Base-by-base conservation (phyloP, 148 eudicot genomes). In the Dysphania ambrosioides region DNA sequence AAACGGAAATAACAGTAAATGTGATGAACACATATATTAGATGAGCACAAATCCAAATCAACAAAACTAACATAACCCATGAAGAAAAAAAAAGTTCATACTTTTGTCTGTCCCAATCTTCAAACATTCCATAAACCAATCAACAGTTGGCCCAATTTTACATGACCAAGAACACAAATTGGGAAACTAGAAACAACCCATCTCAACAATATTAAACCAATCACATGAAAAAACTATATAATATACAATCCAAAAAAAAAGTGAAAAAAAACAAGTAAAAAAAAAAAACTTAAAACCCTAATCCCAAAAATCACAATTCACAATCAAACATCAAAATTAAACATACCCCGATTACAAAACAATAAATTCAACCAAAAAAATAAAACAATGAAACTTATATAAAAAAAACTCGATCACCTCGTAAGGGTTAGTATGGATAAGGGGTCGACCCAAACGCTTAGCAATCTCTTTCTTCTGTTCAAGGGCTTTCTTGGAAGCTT, bases 401-500 rank as follows among this genome's bases (percentile, higher is more conserved):
- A 71, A 35, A 9, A 18, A 38, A 56, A n/a, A n/a, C n/a, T n/a
- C n/a, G n/a, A n/a, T n/a, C n/a, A 89, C 97, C 97, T 93, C 98
- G 49, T 93, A 93, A 30, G 93, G 73, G 72, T 87, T 93, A 59
- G 97, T 93, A 0, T 93, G 75, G 68, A 93, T 82, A 7, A 91
- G 88, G 44, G 97, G 97, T 21, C 98, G 80, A 29, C 97, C 97
- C 78, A 93, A 79, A 11, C 98, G 89, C 79, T 84, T 93, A 42
- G 96, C 87, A 42, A 93, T 89, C 38, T 91, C 93, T 74, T 91
- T 93, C 85, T 91, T 93, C 4, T 84, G 92, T 38, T 91, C 86
- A 9, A 89, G 79, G 21, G 98, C 98, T 78, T 89, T 93, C 61
- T 93, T 88, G 16, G 95, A 83, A n/a, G 98, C 70, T 61, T 89